A percentile compares a stretch with the other conserved stretches of the same genome.
phyloP scores from a whole-genome alignment of 805 yeast species.

The Yamadazyma olivae region DNA sequence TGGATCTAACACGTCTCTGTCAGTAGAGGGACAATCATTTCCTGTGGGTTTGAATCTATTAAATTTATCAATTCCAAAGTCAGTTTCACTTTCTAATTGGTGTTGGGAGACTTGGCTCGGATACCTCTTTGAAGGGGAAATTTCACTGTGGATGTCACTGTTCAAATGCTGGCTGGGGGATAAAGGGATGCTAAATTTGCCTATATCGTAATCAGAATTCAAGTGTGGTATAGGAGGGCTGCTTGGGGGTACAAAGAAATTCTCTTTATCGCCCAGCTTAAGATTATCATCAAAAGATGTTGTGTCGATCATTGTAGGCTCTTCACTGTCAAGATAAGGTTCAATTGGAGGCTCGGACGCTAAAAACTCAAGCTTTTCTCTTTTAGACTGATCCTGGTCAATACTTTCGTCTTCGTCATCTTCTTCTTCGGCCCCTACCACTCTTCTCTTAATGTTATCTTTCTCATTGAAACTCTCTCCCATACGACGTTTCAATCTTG shows the following conservation, averaged over 20 bases:
- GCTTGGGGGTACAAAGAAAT: conserved; percentile 24
- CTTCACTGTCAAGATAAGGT: conserved; percentile 10
- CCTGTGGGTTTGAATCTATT: conserved; percentile 33
- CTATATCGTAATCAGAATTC: conserved; percentile 26
- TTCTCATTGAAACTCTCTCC: conserved; percentile 43
- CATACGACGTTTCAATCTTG: conserved; percentile 39
- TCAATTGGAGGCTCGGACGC: not conserved
- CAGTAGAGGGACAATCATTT: conserved; percentile 30
- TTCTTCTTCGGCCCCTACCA: too few relatives aligned
- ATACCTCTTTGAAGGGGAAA: conserved; percentile 3
- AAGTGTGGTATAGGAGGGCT: conserved; percentile 37
- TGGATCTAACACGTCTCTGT: conserved; percentile 20
- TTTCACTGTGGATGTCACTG: conserved; percentile 5
- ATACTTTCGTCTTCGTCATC: conserved; percentile 7
- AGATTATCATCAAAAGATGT: conserved; percentile 11
- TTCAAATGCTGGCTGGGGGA: conserved; percentile 13
- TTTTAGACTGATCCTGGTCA: conserved; percentile 10
- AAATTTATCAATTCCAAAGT: conserved; percentile 51
- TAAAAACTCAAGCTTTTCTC: conserved; percentile 2
- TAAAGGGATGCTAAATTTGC: conserved; percentile 9
- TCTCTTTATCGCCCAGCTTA: conserved; percentile 13
- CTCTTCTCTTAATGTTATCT: conserved; percentile 36
- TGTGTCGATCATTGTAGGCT: conserved; percentile 17
- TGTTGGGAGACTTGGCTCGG: not conserved
- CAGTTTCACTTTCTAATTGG: conserved; percentile 27